Percentiles rank a stretch among this genome's conserved stretches.
Conservation (phyloP, 2,329 filamentous ascomycete genomes). For the Ascochyta rabiei region DNA sequence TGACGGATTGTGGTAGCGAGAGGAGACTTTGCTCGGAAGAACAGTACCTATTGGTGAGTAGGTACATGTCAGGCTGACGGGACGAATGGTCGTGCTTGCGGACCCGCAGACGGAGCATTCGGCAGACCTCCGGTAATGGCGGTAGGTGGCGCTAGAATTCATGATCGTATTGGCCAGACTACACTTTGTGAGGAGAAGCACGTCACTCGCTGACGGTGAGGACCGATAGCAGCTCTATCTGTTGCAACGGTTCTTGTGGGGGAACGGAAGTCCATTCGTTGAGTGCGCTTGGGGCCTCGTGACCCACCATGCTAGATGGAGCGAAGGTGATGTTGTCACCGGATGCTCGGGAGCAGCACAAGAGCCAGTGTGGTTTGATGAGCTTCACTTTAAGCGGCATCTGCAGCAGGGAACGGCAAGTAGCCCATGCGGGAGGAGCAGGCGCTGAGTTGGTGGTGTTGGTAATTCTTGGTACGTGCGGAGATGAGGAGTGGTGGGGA, state of each 20-base stretch:
- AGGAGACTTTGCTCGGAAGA: constrained; percentile 6
- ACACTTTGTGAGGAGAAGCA: background rate
- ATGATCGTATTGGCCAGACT: background rate
- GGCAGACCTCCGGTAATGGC: background rate
- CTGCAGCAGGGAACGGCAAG: constrained; percentile 12
- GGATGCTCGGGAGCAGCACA: background rate
- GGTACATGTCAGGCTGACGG: background rate
- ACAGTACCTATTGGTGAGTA: background rate
- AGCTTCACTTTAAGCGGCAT: constrained; percentile 1
- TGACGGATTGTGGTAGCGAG: constrained; percentile 1
- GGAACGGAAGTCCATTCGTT: constrained; percentile 7
- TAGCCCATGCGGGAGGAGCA: background rate
- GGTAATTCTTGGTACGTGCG: background rate
- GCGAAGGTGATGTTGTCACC: background rate
- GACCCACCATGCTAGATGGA: constrained; percentile 1
- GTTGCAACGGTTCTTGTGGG: constrained; percentile 5
- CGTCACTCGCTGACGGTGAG: background rate
- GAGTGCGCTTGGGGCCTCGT: background rate
- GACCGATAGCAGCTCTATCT: constrained; percentile 7
- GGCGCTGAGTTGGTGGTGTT: background rate
- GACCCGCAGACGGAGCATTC: background rate
- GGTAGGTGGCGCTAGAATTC: background rate
- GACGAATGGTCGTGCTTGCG: background rate
- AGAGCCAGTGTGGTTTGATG: background rate
- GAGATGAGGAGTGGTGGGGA: constrained; percentile 3